A percentile compares a stretch with the other conserved stretches of the same genome.
These are phyloP conservation scores for Darksidea phi DNA, from an alignment of 495 filamentous ascomycete genomes.

Conservation along the genomic window DNA sequence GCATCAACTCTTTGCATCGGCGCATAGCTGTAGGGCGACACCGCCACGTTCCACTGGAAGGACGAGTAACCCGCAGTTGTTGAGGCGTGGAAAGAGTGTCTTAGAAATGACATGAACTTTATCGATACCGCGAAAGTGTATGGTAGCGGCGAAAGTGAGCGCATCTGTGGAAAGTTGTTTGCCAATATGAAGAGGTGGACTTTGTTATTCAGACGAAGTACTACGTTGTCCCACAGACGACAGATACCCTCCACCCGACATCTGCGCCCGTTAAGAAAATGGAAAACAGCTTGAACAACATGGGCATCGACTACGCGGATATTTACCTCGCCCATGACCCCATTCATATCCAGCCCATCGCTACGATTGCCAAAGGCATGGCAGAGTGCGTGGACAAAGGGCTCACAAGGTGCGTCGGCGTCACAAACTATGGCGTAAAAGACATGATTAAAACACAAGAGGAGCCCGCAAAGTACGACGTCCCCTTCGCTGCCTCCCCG, in stretches of 20 bases:
- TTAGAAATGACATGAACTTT: conserved; percentile 41
- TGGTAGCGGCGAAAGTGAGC: conserved; percentile 46
- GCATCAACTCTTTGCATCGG: conserved; percentile 45
- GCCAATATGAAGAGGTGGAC: conserved; percentile 39
- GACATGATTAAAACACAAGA: conserved; percentile 46
- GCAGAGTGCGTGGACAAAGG: conserved; percentile 47
- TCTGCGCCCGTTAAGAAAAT: conserved; percentile 27
- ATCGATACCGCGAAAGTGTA: conserved; percentile 49
- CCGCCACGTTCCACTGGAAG: conserved; percentile 44
- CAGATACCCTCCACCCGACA: conserved; percentile 27
- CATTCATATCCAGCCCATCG: conserved; percentile 28
- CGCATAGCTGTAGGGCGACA: conserved; percentile 49
- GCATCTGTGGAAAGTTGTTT: conserved; percentile 43
- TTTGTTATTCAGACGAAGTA: conserved; percentile 35
- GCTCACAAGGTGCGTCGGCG: conserved; percentile 43
- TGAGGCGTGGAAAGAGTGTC: conserved; percentile 42
- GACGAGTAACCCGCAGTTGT: conserved; percentile 41
- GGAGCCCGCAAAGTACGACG: conserved; percentile 31
- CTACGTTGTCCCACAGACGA: conserved; percentile 26
- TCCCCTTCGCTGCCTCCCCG: conserved; percentile 33
- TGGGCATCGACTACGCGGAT: conserved; percentile 33
- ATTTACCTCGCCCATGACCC: conserved; percentile 36
- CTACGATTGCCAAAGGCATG: conserved; percentile 31
- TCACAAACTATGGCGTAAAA: conserved; percentile 47
- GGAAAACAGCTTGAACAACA: conserved; percentile 21